Base-by-base conservation (phyloP, 1,139 yeast species). In the Yamadazyma jaroonii region DNA sequence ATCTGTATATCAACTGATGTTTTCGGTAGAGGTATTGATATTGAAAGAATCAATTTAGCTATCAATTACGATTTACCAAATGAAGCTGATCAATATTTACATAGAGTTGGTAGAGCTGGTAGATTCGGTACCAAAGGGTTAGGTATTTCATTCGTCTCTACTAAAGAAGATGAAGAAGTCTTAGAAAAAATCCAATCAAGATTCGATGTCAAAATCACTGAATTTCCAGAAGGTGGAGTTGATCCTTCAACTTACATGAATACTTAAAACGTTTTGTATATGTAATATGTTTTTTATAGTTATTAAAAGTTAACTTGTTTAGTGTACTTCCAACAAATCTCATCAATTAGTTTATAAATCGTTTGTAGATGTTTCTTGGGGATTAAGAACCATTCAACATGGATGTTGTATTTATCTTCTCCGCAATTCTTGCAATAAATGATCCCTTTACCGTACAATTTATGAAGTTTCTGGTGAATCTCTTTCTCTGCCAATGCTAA, bases 31-130 rank as follows among this genome's bases (percentile, higher is more conserved):
- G 98, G 98, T 75, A 92, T 92, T 57, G 98, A 92, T 79, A 90
- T 92, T 53, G 98, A 92, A 76, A 89, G 98, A 73, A 90, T 92
- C 69, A 92, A 92, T 71, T 74, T 92, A 64, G 98, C 97, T 46
- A 89, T 92, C 74, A 92, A 92, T 75, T 92, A 92, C 67, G 98
- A 92, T 69, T 72, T 87, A 69, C 84, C 85, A 51, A 73, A 67
- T 50, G 96, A 88, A 70, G 96, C 97, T 48, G 98, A 92, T 68
- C 97, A 92, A 69, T 92, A 92, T 70, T 80, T 92, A 62, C 98
- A 92, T 75, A 87, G 98, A 74, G 98, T 92, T 46, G 98, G 98
- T 62, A 89, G 98, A 81, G 98, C 98, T 53, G 98, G 98, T 70
- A 89, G 98, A 78, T 92, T 92, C 58, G 98, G 98, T 75, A 92